Percentiles rank a stretch among this genome's conserved stretches.
Conservation (phyloP, 805 yeast genomes). For the Yarrowia yakushimensis region DNA sequence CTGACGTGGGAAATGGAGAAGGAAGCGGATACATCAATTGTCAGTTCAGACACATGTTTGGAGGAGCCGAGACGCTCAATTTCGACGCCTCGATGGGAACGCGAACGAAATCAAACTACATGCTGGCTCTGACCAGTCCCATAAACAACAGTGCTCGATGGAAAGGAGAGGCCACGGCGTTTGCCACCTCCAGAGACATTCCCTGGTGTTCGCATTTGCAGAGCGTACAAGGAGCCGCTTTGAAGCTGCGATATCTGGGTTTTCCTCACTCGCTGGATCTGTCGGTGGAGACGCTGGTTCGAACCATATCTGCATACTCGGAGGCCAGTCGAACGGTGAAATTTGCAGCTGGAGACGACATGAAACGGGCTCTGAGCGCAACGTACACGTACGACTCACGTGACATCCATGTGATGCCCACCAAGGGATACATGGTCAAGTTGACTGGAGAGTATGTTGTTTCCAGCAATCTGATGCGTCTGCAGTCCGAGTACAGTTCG, state of each 20-base stretch:
- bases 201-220: slow-evolving; percentile 57
- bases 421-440: slow-evolving; percentile 44
- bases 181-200: slow-evolving; percentile 49
- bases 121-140: slow-evolving; percentile 53
- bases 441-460: slow-evolving; percentile 36
- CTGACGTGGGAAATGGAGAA: slow-evolving; percentile 94
- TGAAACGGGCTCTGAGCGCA: slow-evolving; percentile 53
- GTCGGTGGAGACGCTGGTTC: slow-evolving; percentile 54
- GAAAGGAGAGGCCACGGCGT: slow-evolving; percentile 52
- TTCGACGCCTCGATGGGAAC: slow-evolving; percentile 60
- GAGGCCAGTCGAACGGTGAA: slow-evolving; percentile 55
- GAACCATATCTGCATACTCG: slow-evolving; percentile 40
- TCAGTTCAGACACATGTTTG: slow-evolving; percentile 58
- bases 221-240: slow-evolving; percentile 44
- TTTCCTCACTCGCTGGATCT: slow-evolving; percentile 49
- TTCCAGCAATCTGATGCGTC: slow-evolving; percentile 27
- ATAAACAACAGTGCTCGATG: slow-evolving; percentile 47
- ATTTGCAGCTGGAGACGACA: slow-evolving; percentile 56
- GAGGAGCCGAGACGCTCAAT: slow-evolving; percentile 62
- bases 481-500: slow-evolving; percentile 39
- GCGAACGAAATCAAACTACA: slow-evolving; percentile 53
- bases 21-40: slow-evolving; percentile 89
- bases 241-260: slow-evolving; percentile 36
- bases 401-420: slow-evolving; percentile 44
- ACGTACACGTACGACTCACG: slow-evolving; percentile 47